Base-by-base conservation (phyloP, 495 filamentous ascomycete genomes). In the Aspergillus nanangensis region DNA sequence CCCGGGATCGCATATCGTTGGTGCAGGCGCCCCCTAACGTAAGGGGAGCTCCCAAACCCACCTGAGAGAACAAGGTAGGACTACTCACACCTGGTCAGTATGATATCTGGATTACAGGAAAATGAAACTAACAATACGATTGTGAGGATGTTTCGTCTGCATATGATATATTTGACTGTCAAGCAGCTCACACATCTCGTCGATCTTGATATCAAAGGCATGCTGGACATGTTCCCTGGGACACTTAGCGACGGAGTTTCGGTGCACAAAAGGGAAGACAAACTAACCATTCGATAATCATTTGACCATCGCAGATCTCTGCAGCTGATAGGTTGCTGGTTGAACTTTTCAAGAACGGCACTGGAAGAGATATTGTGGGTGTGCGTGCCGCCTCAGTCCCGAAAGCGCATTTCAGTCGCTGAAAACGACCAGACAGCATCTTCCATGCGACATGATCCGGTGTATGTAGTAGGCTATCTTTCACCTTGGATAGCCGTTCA, bases 1-100 rank as follows among this genome's bases (percentile, higher is more conserved):
- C 50, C 45, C 7, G 56, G 51, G 5, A 48, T 52, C 10, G 49
- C 59, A 49, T 72, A 76, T 19, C 58, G 57, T 7, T 71, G 53
- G 19, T 71, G 46, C 8, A 80, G 62, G 7, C 66, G 52, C 31
- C 72, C 57, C 27, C 67, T 57, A 3, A 86, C 71, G 48, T 86
- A 85, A n/a, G 72, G 62, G 0, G 80, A 84, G 53, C 80, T 83
- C 10, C 82, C 81, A 4, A 85, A 74, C 2, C 82, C 82, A 4
- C 82, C 82, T 0, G 80, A 84, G 5, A 86, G 64, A 4, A 86
- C 69, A 23, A 84, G 63, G 45, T 82, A 75, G 24, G 55, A 62
- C 72, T 78, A 40, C 23, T 39, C 18, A 17, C 21, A 9, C 25
- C 25, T 41, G 34, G 34, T 5, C 19, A 17, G 38, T 13, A n/a